These are phyloP conservation scores for Candida tropicalis DNA, from an alignment of 1,139 yeast species.

Conservation along the genomic window DNA sequence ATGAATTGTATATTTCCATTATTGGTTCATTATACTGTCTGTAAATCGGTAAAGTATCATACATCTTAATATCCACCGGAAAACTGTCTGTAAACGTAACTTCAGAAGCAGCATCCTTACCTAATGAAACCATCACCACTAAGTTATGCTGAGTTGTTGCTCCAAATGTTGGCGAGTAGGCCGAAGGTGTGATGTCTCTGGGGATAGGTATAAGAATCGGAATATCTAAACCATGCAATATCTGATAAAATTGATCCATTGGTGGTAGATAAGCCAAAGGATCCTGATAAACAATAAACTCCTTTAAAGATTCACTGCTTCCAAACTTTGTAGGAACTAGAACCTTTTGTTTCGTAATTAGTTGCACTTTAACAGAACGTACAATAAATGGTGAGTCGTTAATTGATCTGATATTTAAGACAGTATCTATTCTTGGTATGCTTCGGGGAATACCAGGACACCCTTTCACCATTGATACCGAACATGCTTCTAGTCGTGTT, in stretches of 20 bases:
- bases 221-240: conserved; percentile 55
- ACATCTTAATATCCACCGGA: conserved; percentile 51
- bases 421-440: conserved; percentile 51
- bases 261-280: conserved; percentile 41
- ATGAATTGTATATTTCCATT: conserved; percentile 36
- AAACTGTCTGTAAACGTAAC: conserved; percentile 36
- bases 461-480: conserved; percentile 53
- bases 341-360: conserved; percentile 43
- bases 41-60: conserved; percentile 56
- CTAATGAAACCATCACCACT: conserved; percentile 36
- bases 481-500: conserved; percentile 47
- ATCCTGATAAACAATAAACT: conserved; percentile 38
- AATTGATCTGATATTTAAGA: conserved; percentile 40
- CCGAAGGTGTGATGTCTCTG: conserved; percentile 51
- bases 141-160: conserved; percentile 43
- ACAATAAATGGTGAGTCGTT: conserved; percentile 42
- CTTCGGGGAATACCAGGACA: conserved; percentile 69
- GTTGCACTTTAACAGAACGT: conserved; percentile 39
- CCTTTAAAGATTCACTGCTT: conserved; percentile 40
- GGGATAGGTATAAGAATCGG: conserved; percentile 65
- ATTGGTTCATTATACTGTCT: conserved; percentile 57
- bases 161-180: conserved; percentile 41
- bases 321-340: conserved; percentile 45
- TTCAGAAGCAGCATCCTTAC: conserved; percentile 36
- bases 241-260: conserved; percentile 36